These are phyloP conservation scores for Epichloe sibirici DNA, from an alignment of 2,329 filamentous ascomycete genomes.

Conservation along the genomic window DNA sequence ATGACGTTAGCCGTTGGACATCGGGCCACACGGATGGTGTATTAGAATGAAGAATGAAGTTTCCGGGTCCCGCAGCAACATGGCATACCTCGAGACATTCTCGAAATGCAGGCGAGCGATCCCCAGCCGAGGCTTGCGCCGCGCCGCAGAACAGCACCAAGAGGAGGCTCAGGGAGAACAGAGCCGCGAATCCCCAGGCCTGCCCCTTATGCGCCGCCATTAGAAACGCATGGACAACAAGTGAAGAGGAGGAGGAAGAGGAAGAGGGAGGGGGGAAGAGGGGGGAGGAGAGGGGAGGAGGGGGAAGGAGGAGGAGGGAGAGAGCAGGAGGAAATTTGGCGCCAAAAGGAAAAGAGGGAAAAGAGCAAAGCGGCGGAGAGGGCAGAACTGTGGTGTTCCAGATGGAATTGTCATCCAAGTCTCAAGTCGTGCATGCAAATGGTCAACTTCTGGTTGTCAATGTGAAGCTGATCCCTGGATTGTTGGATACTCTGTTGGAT, in stretches of 20 bases:
- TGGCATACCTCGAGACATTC: slow-evolving; percentile 64
- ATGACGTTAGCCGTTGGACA: background rate
- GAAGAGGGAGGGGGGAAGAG: background rate
- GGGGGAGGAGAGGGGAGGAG: background rate
- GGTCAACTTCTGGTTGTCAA: background rate
- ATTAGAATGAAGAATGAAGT: no score
- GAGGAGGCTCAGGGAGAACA: slow-evolving; percentile 21
- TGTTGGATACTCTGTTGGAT: background rate
- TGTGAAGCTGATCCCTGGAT: background rate
- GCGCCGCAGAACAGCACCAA: slow-evolving; percentile 28
- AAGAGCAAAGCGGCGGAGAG: background rate
- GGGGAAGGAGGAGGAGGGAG: background rate
- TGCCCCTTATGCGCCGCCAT: slow-evolving; percentile 23
- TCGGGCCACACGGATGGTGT: no score
- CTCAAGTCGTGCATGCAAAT: background rate
- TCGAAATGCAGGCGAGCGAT: slow-evolving; percentile 75
- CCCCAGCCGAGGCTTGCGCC: slow-evolving; percentile 65
- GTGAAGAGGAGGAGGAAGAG: background rate
- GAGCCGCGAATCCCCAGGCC: slow-evolving; percentile 16
- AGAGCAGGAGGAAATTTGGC: background rate
- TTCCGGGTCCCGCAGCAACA: slow-evolving; percentile 7
- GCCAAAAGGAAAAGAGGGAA: background rate
- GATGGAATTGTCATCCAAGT: background rate
- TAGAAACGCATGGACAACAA: slow-evolving; percentile 17
- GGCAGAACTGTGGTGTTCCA: background rate